phyloP scores from a whole-genome alignment of 768 basidiomycete genomes.

The Imleria badia region DNA sequence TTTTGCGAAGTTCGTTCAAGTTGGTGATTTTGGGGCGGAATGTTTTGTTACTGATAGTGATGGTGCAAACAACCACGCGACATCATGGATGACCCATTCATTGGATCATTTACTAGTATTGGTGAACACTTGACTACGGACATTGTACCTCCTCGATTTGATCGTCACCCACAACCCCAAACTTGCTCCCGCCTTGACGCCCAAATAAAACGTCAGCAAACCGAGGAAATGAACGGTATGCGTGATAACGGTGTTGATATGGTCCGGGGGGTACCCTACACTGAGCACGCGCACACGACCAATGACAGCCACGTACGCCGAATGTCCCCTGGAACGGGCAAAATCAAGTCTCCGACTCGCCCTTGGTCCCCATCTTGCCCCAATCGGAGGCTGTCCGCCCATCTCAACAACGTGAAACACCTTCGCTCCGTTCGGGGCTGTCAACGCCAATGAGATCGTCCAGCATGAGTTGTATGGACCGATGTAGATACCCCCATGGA shows the following conservation, averaged over 20 bases:
- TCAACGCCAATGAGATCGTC: conserved; percentile 12
- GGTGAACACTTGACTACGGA: no score
- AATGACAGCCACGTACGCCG: conserved; percentile 54
- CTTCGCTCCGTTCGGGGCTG: conserved; percentile 14
- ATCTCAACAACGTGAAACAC: conserved; percentile 84
- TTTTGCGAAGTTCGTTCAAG: no score
- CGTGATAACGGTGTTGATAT: conserved; percentile 86
- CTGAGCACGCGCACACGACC: no score
- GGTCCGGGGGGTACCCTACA: conserved; percentile 77
- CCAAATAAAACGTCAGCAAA: conserved; percentile 79
- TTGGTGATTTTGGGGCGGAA: no score
- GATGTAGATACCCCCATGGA: conserved; percentile 12
- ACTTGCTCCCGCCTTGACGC: conserved; percentile 65
- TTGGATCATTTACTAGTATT: no score
- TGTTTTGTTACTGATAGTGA: no score
- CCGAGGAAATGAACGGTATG: conserved; percentile 79
- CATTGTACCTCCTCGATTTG: no score
- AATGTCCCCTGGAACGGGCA: conserved; percentile 85
- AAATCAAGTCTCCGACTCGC: conserved; percentile 74
- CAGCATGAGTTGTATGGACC: conserved; percentile 6
- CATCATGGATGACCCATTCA: no score
- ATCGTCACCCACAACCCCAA: conserved; percentile 79
- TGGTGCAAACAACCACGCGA: no score
- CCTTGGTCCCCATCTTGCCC: conserved; percentile 72
- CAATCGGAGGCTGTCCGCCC: conserved; percentile 72